These are phyloP conservation scores for Agrostemma githago DNA, from an alignment of 148 eudicot genomes.

Conservation along the genomic window DNA sequence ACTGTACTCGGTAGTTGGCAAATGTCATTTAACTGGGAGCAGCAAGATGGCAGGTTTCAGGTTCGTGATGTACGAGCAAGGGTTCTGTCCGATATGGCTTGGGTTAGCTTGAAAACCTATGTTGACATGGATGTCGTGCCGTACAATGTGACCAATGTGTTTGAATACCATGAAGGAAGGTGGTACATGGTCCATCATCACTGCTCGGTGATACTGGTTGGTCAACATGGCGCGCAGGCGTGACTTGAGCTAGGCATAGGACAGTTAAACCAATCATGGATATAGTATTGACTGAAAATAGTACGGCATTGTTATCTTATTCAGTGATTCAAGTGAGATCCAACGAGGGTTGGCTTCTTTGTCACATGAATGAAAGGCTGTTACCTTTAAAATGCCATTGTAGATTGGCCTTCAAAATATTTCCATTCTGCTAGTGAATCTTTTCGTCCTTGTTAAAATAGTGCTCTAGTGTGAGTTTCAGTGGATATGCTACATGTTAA, in stretches of 20 bases:
- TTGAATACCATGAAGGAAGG: slow-evolving; percentile 66
- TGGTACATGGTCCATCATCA: slow-evolving; percentile 99
- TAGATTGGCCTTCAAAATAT: neutral
- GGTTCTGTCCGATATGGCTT: slow-evolving; percentile 69
- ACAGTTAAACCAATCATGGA: slow-evolving; percentile 30
- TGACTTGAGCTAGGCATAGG: slow-evolving; percentile 23
- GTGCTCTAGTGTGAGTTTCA: neutral
- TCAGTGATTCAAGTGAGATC: neutral
- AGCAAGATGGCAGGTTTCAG: slow-evolving; percentile 55
- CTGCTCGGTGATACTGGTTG: slow-evolving; percentile 58
- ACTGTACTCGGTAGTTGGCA: slow-evolving; percentile 85
- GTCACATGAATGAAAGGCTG: neutral
- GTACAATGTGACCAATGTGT: slow-evolving; percentile 62
- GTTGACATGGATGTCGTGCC: slow-evolving; percentile 48
- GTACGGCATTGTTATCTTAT: slow-evolving; percentile 27
- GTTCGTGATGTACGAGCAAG: slow-evolving; percentile 68
- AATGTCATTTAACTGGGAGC: slow-evolving; percentile 65
- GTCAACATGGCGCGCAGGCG: slow-evolving; percentile 46
- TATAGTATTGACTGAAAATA: slow-evolving; percentile 32
- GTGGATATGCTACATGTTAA: neutral
- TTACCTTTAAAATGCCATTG: too few species aligned
- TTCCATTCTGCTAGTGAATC: neutral
- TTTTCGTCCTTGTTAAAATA: neutral
- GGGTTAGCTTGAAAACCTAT: slow-evolving; percentile 86
- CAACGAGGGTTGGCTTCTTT: slow-evolving; percentile 26